Conservation (phyloP, 169 alveolate species). For the Babesia divergens region DNA sequence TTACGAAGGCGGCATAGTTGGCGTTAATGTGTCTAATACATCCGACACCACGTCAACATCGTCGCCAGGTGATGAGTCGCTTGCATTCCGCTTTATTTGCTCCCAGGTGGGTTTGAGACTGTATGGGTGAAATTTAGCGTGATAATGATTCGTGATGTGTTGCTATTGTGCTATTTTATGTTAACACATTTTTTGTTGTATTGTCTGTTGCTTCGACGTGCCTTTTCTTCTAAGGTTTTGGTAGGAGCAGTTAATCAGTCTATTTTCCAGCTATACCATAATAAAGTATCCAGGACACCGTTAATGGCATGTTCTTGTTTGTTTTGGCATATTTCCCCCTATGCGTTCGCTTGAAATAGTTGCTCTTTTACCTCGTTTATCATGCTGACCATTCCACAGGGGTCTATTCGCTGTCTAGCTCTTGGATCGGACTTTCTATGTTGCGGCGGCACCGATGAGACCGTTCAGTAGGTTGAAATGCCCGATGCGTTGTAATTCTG, state of each 20-base stretch:
- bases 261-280: no score
- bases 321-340: no score
- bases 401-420: slow-evolving; percentile 57
- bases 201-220: neutral
- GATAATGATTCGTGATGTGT: neutral
- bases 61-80: slow-evolving; percentile 1
- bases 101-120: slow-evolving; percentile 38
- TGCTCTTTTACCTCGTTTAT: no score
- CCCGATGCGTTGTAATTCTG: neutral
- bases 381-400: slow-evolving; percentile 19
- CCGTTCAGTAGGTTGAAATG: slow-evolving; percentile 48
- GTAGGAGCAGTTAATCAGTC: no score
- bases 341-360: no score
- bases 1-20: slow-evolving; percentile 63
- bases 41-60: neutral
- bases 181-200: neutral
- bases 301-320: no score
- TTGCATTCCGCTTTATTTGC: slow-evolving; percentile 46
- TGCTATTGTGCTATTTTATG: neutral
- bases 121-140: neutral
- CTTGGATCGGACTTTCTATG: slow-evolving; percentile 30
- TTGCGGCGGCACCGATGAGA: slow-evolving; percentile 67
- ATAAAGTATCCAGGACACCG: no score
- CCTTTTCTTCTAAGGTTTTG: neutral
- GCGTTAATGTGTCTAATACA: slow-evolving; percentile 21